A percentile compares a stretch with the other conserved stretches of the same genome.
These are phyloP conservation scores for Picea abies DNA, from an alignment of 83 land plant species.

Conservation along the genomic window DNA sequence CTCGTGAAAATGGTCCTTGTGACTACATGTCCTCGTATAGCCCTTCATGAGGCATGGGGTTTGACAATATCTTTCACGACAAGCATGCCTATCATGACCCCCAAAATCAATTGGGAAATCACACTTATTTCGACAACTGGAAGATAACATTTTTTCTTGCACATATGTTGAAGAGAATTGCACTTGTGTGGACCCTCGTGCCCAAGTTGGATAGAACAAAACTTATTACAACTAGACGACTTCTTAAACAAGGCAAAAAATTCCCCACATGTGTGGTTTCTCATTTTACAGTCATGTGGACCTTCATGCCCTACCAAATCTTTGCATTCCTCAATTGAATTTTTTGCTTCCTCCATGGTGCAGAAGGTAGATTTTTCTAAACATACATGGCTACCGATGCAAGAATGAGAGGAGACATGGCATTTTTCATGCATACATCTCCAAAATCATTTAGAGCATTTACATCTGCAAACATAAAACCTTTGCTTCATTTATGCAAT, in stretches of 20 bases:
- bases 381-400: constrained; percentile 33
- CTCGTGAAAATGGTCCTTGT: constrained; percentile 32
- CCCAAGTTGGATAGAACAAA: constrained; percentile 8
- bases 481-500: constrained; percentile 23
- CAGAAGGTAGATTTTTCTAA: background rate
- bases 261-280: constrained; percentile 25
- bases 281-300: constrained; percentile 29
- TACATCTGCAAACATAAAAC: constrained; percentile 23
- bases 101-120: constrained; percentile 6
- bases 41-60: constrained; percentile 26
- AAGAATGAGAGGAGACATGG: constrained; percentile 17
- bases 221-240: constrained; percentile 30
- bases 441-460: constrained; percentile 30
- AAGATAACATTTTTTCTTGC: constrained; percentile 22
- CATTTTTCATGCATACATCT: constrained; percentile 6
- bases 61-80: constrained; percentile 32
- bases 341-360: background rate
- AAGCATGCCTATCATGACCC: constrained; percentile 23
- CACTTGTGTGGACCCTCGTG: constrained; percentile 39
- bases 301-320: constrained; percentile 45
- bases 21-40: constrained; percentile 24
- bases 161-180: constrained; percentile 19
- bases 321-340: background rate
- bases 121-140: constrained; percentile 29
- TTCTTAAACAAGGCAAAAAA: background rate